Percentiles rank a stretch among this genome's conserved stretches.
These are phyloP conservation scores for Phytophthora pluvialis DNA, from an alignment of 352 stramenopile species.

Conservation along the genomic window DNA sequence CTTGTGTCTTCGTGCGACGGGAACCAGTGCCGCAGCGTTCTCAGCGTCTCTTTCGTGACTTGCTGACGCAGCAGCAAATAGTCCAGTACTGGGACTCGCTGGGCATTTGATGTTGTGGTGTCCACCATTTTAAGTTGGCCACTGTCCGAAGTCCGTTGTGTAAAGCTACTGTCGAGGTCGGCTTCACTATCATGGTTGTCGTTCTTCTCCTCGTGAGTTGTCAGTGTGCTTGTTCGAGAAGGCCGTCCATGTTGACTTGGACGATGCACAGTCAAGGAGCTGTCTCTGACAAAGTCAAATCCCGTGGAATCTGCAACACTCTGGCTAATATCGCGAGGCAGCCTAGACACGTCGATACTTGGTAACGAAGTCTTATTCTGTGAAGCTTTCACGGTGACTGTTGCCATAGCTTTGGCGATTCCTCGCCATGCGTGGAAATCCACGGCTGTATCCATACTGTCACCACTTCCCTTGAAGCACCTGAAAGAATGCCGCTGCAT, in stretches of 20 bases:
- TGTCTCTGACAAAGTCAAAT: conserved; percentile 9
- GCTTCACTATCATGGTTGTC: conserved; percentile 9
- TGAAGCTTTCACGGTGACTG: conserved; percentile 16
- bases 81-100: conserved; percentile 58
- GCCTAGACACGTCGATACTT: conserved; percentile 12
- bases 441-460: conserved; percentile 61
- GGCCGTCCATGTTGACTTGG: conserved; percentile 26
- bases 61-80: conserved; percentile 58
- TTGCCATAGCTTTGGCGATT: conserved; percentile 37
- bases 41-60: conserved; percentile 50
- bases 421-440: conserved; percentile 68
- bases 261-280: conserved; percentile 18
- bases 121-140: neutral
- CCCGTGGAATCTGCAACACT: conserved; percentile 4
- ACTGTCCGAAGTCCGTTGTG: neutral
- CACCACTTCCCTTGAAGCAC: conserved; percentile 62
- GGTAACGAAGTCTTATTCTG: conserved; percentile 20
- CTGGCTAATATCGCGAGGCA: conserved; percentile 1
- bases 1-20: conserved; percentile 39
- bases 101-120: conserved; percentile 28
- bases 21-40: conserved; percentile 56
- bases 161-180: conserved; percentile 21
- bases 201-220: conserved; percentile 30
- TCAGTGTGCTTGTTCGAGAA: conserved; percentile 33
- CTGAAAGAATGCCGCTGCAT: conserved; percentile 50